Evolutionary conservation across 768 basidiomycete species (phyloP).

Genomic region (Stropharia rugosoannulata): DNA sequence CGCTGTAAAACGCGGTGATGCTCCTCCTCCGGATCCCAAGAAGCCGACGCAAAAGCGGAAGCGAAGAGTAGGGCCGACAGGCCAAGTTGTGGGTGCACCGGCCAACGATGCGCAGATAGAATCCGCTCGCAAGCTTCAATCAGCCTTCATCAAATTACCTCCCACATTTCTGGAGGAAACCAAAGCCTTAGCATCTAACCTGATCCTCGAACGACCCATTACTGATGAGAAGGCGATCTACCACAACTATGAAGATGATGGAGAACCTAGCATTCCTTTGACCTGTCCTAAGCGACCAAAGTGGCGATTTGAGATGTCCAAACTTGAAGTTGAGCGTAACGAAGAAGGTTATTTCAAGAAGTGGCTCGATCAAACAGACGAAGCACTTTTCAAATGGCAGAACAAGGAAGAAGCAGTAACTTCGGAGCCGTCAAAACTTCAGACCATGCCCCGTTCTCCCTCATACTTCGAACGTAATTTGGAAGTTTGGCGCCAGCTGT

Average conservation of each 20-base stretch:
- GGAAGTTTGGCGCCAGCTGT: slow-evolving; percentile 95
- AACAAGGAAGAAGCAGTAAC: slow-evolving; percentile 8
- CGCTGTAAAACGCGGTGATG: slow-evolving; percentile 81
- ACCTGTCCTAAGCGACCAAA: slow-evolving; percentile 74
- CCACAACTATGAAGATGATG: slow-evolving; percentile 18
- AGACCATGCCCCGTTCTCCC: slow-evolving; percentile 59
- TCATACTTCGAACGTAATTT: slow-evolving; percentile 88
- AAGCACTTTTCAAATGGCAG: slow-evolving; percentile 52
- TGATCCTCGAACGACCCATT: slow-evolving; percentile 60
- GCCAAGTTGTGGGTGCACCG: slow-evolving; percentile 23
- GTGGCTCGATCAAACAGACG: slow-evolving; percentile 73
- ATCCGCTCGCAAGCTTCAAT: slow-evolving; percentile 58
- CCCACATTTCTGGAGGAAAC: slow-evolving; percentile 60
- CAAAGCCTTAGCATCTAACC: slow-evolving; percentile 49
- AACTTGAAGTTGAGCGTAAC: slow-evolving; percentile 86
- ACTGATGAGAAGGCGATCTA: slow-evolving; percentile 36
- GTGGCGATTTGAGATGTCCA: slow-evolving; percentile 85
- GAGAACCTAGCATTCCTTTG: slow-evolving; percentile 22
- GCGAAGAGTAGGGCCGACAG: slow-evolving; percentile 30
- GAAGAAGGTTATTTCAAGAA: slow-evolving; percentile 82
- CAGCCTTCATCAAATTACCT: slow-evolving; percentile 66
- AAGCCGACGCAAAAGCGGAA: slow-evolving; percentile 24
- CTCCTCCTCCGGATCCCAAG: slow-evolving; percentile 34
- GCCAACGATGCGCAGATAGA: slow-evolving; percentile 30
- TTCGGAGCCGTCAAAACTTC: neutral